Conservation (phyloP, 1,139 yeast species). For the Diutina ranongensis region DNA sequence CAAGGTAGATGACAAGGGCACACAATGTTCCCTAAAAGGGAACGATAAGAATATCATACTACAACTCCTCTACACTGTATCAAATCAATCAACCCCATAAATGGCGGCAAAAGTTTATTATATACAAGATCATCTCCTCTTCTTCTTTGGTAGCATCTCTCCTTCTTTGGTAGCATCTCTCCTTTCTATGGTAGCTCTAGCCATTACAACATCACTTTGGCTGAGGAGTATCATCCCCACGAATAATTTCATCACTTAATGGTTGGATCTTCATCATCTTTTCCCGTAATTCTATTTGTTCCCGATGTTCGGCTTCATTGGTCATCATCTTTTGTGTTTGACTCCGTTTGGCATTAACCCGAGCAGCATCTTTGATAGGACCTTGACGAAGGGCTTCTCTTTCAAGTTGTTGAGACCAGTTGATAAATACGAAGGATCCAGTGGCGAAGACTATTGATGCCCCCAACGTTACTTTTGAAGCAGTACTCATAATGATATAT, state of each 20-base stretch:
- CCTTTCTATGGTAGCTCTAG: slow-evolving; percentile 5
- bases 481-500: slow-evolving; percentile 61
- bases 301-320: slow-evolving; percentile 64
- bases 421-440: slow-evolving; percentile 54
- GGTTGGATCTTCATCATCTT: slow-evolving; percentile 61
- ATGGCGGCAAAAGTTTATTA: too few relatives aligned
- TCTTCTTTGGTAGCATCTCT: background rate
- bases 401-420: slow-evolving; percentile 55
- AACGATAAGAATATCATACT: too few relatives aligned
- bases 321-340: slow-evolving; percentile 32
- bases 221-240: slow-evolving; percentile 14
- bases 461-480: slow-evolving; percentile 60
- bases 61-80: too few relatives aligned
- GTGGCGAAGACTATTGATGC: slow-evolving; percentile 44
- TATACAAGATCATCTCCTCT: too few relatives aligned
- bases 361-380: slow-evolving; percentile 65
- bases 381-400: slow-evolving; percentile 65
- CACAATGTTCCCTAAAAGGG: too few relatives aligned
- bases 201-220: background rate
- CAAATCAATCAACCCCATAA: too few relatives aligned
- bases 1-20: too few relatives aligned
- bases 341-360: slow-evolving; percentile 39
- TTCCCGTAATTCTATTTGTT: slow-evolving; percentile 56
- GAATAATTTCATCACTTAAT: slow-evolving; percentile 28
- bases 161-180: slow-evolving; percentile 3